Evolutionary conservation across 202 grass and related monocot species (phyloP).

Genomic region (Tripidium arundinaceum): DNA sequence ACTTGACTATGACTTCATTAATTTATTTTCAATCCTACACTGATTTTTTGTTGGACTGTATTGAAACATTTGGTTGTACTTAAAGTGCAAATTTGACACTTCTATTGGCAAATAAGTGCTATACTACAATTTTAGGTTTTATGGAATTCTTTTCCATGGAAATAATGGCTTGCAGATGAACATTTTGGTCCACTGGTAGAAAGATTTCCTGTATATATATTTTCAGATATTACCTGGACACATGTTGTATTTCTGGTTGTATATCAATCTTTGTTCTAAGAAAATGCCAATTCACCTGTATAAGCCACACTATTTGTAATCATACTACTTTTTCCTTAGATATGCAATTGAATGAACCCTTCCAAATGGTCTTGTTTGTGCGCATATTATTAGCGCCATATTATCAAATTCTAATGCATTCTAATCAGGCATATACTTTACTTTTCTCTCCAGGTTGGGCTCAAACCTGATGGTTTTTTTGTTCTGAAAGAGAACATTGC

Average conservation of each 20-base stretch:
- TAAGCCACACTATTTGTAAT: background rate
- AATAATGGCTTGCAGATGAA: background rate
- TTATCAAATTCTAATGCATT: background rate
- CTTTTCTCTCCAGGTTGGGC: conserved; percentile 56
- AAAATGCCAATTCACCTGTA: background rate
- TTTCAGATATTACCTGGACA: background rate
- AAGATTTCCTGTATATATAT: background rate
- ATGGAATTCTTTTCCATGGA: background rate
- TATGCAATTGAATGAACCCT: conserved; percentile 13
- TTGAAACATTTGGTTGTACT: background rate
- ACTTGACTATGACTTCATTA: background rate
- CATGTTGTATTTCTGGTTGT: background rate
- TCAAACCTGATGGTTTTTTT: conserved; percentile 92
- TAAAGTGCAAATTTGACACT: background rate
- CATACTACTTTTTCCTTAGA: background rate
- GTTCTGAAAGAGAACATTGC: conserved; percentile 93
- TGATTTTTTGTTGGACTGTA: background rate
- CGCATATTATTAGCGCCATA: background rate
- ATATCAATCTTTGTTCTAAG: conserved; percentile 2
- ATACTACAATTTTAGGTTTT: conserved; percentile 10
- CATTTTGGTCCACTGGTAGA: background rate
- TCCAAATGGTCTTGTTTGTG: conserved; percentile 2
- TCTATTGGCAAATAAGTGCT: background rate
- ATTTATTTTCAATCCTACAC: background rate
- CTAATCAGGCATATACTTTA: background rate